Base-by-base conservation (phyloP, 805 yeast genomes). In the Yamadazyma akitaensis region DNA sequence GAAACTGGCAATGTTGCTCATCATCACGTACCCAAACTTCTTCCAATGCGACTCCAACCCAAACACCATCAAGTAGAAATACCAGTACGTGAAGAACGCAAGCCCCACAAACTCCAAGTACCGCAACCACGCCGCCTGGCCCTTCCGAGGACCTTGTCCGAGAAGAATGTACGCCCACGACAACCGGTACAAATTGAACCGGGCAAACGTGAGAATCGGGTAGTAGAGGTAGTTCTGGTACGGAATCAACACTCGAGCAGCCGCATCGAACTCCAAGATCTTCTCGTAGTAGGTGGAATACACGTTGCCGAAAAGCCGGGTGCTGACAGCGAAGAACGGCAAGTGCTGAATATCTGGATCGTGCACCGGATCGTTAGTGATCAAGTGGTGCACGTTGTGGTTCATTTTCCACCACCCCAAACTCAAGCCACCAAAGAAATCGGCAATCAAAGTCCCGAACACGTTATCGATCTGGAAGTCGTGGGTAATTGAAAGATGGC, bases 371-470 rank as follows among this genome's bases (percentile, higher is more conserved):
- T 89, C 96, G 63, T 89, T 89, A n/a, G 96, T 86, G 45, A 89
- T 76, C 43, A 89, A 67, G 62, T 89, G 97, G 64, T 89, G 97
- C n/a, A 89, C 95, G 61, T 89, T 89, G 65, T 89, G 97, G 64
- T 87, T 89, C 43, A 91, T 74, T 57, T 89, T 90, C 97, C 97
- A 89, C 97, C 97, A 89, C 2, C 96, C 96, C 17, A 88, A 60
- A 39, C 96, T 86, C 36, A 89, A 72, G 0, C 97, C 97, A n/a
- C 97, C 97, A 43, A 82, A 65, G 71, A 76, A 89, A 51, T 87
- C 81, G 1, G 96, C 95, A 42, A 89, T 71, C 2, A 80, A 42
- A 63, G 83, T 79, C 1, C 96, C 95, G 47, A 87, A 72, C 16
- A 85, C 61, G 59, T 84, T 89, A 63, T 89, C 97, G 9, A 79